Base-by-base conservation (phyloP, 345 rosid genomes). In the Pistacia atlantica region DNA sequence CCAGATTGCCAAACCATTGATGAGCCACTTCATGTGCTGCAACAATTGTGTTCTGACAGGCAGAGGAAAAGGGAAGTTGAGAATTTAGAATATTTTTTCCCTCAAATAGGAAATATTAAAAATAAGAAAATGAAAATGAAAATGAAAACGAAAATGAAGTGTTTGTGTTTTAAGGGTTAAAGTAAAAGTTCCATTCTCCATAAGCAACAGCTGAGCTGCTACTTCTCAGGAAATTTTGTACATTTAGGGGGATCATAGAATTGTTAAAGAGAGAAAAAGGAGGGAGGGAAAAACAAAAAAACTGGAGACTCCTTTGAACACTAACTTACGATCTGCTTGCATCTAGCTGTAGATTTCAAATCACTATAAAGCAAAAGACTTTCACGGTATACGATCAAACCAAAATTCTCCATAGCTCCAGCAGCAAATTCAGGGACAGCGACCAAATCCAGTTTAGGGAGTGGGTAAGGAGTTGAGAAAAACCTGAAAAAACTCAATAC, bases 1-100 rank as follows among this genome's bases (percentile, higher is more conserved):
- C 78, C 42, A 87, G 85, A 83, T 87, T 85, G 46, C 88, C 88
- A 68, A 87, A 87, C 90, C 90, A 87, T 2, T 81, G 83, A 72
- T 85, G 88, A 17, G 87, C 87, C 37, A 87, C 82, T 75, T 87
- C 90, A 77, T 85, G 90, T 17, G 72, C 69, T 45, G 64, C 86
- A 65, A 77, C 87, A 18, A 76, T 82, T 16, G 87, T 57, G 52
- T 77, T 13, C 88, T 87, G 79, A 13, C 25, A 25, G 52, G 20
- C 45, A 42, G 46, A 1, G 46, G 46, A 42, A 54, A 54, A 16
- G 5, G 0, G 6, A 54, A 54, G 57, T 54, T 54, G 18, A 54
- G 57, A 54, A 12, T 54, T 3, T 54, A 13, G 13, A 6, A 1
- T 12, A 54, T 5, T 5, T 13, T 16, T 6, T 54, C 57, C 8